Evolutionary conservation across 2,329 filamentous ascomycete genomes (phyloP).

Genomic region (Epichloe uncinata): DNA sequence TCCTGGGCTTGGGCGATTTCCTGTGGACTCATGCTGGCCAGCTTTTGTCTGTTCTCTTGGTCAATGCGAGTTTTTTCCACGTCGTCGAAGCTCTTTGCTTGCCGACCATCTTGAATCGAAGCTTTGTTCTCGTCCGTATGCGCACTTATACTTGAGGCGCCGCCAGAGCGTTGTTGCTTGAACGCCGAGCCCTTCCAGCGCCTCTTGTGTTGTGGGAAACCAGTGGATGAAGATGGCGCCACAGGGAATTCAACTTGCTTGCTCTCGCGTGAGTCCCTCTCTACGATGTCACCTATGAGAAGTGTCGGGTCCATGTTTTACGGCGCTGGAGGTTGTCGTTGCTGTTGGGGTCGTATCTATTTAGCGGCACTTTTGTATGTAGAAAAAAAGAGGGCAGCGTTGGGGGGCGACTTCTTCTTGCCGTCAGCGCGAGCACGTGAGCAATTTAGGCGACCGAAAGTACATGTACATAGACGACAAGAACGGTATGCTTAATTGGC

Average conservation of each 20-base stretch:
- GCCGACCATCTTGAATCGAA: background rate
- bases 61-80: constrained; percentile 64
- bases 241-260: constrained; percentile 46
- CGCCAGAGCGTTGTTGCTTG: constrained; percentile 41
- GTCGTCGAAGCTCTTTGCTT: constrained; percentile 21
- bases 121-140: background rate
- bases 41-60: constrained; percentile 60
- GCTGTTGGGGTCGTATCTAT: background rate
- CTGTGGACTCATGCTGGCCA: constrained; percentile 65
- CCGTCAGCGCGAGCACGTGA: background rate
- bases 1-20: constrained; percentile 71
- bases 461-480: no score
- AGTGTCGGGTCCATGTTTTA: constrained; percentile 30
- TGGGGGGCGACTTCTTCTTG: background rate
- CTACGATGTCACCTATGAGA: constrained; percentile 63
- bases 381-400: background rate
- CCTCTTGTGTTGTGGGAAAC: constrained; percentile 84
- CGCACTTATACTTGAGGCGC: constrained; percentile 4
- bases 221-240: constrained; percentile 35
- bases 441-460: background rate
- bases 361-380: background rate
- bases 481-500: no score
- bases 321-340: background rate
- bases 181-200: constrained; percentile 62
- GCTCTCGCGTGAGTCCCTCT: constrained; percentile 48